Conservation (phyloP, 2,329 filamentous ascomycete species). For the Paraphaeosphaeria sporulosa region DNA sequence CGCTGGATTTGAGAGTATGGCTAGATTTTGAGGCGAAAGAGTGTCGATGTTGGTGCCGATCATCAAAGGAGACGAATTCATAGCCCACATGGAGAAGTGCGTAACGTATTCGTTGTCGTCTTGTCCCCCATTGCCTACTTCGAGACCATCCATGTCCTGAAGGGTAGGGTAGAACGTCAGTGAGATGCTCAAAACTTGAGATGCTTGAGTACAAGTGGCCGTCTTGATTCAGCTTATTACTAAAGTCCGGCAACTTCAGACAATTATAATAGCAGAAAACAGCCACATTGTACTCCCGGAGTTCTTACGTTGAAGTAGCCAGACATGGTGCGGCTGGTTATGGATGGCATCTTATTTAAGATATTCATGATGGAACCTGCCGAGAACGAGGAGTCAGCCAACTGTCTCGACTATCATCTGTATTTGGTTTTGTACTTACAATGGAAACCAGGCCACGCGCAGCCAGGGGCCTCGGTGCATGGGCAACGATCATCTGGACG, state of each 20-base stretch:
- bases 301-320: slow-evolving; percentile 31
- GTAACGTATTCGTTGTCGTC: slow-evolving; percentile 45
- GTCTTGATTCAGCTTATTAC: too few species aligned
- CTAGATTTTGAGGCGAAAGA: slow-evolving; percentile 52
- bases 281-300: too few species aligned
- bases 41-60: slow-evolving; percentile 52
- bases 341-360: slow-evolving; percentile 38
- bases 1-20: slow-evolving; percentile 58
- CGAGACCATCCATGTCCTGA: slow-evolving; percentile 40
- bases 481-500: slow-evolving; percentile 37
- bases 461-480: slow-evolving; percentile 34
- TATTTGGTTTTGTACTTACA: slow-evolving; percentile 12
- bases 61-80: slow-evolving; percentile 55
- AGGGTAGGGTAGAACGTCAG: too few species aligned
- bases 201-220: too few species aligned
- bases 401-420: neutral
- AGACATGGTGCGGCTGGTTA: slow-evolving; percentile 35
- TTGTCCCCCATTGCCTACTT: slow-evolving; percentile 39
- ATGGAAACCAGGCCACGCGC: slow-evolving; percentile 36
- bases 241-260: too few species aligned
- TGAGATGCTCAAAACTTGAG: too few species aligned
- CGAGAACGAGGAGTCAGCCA: neutral
- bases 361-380: slow-evolving; percentile 33
- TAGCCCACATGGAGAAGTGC: slow-evolving; percentile 58
- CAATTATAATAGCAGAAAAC: too few species aligned